Base-by-base conservation (phyloP, 306 rosid genomes). In the Acacia crassicarpa region DNA sequence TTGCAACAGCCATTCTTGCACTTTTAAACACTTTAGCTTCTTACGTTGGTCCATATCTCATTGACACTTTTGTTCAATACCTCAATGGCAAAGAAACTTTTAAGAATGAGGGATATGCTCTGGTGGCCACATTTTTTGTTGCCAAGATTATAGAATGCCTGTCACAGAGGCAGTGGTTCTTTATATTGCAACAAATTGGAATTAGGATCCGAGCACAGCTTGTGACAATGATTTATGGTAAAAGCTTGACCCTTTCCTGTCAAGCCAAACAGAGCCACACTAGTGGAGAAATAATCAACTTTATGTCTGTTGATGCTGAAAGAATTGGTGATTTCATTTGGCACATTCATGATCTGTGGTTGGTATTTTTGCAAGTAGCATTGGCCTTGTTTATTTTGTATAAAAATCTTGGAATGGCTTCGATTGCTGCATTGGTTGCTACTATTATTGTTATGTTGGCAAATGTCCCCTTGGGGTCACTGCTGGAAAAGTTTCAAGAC, bases 1-100 rank as follows among this genome's bases (percentile, higher is more conserved):
- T 89, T 33, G 62, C 83, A 35, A 83, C 88, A 0, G 88, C 54
- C 15, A 6, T 84, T 69, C 63, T 82, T 68, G 84, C 54, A 38
- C 6, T 82, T 2, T 0, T 75, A 3, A 46, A 80, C 43, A 74
- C 88, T 4, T 22, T 86, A 80, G 87, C 92, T 74, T 80, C 88
- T 72, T 89, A 86, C 72, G 92, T 89, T 75, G 90, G 92, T 53
- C 92, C 90, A 8, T 86, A 82, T 84, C 87, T 86, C 61, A 86
- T 86, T 72, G 87, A 89, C 49, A 6, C 81, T 65, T 83, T 86
- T 66, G 92, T 86, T 67, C 89, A 84, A 74, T 89, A 87, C 71
- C 90, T 89, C 41, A 78, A 51, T 76, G 90, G 90, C 45, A 38
- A 41, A 25, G 59, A 80, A 80, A 73, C 32, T 9, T 86, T 70